Evolutionary conservation across 2,329 filamentous ascomycete genomes (phyloP).

Genomic region (Sclerotinia subarctica): DNA sequence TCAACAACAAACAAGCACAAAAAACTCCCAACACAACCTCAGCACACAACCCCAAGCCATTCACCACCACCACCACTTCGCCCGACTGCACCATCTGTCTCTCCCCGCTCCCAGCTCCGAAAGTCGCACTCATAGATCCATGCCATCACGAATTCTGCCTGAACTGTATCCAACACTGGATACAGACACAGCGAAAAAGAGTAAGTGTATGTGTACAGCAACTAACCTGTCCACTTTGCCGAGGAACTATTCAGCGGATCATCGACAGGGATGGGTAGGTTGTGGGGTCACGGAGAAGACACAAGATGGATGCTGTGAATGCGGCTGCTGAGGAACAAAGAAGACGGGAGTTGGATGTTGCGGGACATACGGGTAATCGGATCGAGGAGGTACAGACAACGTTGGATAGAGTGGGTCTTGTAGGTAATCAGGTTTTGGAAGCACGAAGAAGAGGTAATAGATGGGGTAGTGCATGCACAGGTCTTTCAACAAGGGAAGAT

Average conservation of each 20-base stretch:
- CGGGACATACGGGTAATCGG: no score
- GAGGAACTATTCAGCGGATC: background rate
- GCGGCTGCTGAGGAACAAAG: background rate
- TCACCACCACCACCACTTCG: background rate
- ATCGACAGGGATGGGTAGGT: background rate
- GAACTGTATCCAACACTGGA: background rate
- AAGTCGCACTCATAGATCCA: background rate
- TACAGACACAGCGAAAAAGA: background rate
- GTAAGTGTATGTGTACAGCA: no score
- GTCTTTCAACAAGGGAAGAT: background rate
- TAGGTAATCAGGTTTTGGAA: background rate
- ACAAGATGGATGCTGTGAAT: background rate
- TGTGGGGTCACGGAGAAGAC: background rate
- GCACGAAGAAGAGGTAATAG: background rate
- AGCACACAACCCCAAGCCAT: background rate
- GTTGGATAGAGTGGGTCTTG: background rate
- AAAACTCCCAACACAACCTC: background rate
- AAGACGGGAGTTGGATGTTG: background rate
- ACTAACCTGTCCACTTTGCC: background rate
- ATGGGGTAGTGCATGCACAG: background rate
- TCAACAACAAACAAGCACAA: background rate
- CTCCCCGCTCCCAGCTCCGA: background rate
- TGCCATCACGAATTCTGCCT: constrained; percentile 2
- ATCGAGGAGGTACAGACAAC: background rate
- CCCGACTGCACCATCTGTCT: background rate